Evolutionary conservation across 2,329 filamentous ascomycete species (phyloP).

Genomic region (Volutella citrinella): DNA sequence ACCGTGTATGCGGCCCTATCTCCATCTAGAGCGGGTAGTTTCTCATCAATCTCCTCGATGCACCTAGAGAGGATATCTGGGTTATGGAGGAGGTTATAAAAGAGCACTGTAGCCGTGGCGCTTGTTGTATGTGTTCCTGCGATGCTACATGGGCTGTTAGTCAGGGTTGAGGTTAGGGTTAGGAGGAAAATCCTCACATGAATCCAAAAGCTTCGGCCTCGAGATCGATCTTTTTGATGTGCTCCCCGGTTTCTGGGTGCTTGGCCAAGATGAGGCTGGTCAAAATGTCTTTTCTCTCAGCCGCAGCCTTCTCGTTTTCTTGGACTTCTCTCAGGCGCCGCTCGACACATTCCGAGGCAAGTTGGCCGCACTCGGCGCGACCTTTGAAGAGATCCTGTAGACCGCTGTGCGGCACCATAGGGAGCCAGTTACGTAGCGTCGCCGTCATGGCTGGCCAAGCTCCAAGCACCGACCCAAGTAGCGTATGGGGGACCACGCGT

Average conservation of each 20-base stretch:
- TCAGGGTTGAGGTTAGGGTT: too few relatives aligned
- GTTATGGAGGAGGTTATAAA: constrained; percentile 11
- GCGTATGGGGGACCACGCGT: constrained; percentile 6
- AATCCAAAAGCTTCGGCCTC: constrained; percentile 14
- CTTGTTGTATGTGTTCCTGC: constrained; percentile 14
- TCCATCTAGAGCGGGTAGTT: constrained; percentile 3
- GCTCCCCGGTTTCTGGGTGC: constrained; percentile 11
- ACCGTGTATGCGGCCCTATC: constrained; percentile 5
- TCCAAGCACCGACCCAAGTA: constrained; percentile 8
- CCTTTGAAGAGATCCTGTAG: constrained; percentile 10
- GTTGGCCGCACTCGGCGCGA: constrained; percentile 6
- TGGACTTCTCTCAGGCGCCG: constrained; percentile 5
- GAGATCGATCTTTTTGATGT: constrained; percentile 5
- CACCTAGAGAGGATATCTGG: constrained; percentile 6
- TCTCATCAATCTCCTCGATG: constrained; percentile 10
- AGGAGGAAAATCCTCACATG: too few relatives aligned
- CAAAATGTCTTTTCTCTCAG: constrained; percentile 10
- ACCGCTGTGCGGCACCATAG: constrained; percentile 4
- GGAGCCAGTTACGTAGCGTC: constrained; percentile 8
- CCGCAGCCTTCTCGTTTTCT: neutral
- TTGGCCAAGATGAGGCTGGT: constrained; percentile 11
- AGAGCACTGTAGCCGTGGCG: constrained; percentile 9
- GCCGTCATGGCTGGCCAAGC: constrained; percentile 12
- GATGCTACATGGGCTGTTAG: constrained; percentile 4
- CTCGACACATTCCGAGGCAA: constrained; percentile 10